phyloP scores from a whole-genome alignment of 2,329 filamentous ascomycete genomes.

The Emergomyces pasteurianus region DNA sequence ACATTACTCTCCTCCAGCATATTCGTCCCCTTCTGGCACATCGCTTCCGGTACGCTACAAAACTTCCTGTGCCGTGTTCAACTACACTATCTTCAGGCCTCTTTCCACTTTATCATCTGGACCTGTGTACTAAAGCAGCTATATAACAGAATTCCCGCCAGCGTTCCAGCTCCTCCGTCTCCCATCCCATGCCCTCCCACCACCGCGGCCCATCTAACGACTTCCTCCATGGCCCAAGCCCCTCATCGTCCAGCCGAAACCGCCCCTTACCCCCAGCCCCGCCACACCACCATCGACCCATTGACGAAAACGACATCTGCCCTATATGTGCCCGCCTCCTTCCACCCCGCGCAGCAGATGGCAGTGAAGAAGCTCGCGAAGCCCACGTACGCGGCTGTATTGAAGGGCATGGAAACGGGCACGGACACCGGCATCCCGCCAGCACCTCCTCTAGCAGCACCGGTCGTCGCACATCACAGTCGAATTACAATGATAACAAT shows the following conservation, averaged over 20 bases:
- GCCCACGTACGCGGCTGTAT: constrained; percentile 36
- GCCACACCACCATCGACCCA: constrained; percentile 9
- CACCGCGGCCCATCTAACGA: constrained; percentile 3
- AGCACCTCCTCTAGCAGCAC: neutral
- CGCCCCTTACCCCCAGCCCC: constrained; percentile 5
- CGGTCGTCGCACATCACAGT: neutral
- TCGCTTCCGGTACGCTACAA: constrained; percentile 2
- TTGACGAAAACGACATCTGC: constrained; percentile 35
- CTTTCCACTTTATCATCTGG: neutral
- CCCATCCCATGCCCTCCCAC: constrained; percentile 1
- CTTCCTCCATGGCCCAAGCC: neutral
- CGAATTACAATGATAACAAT: neutral
- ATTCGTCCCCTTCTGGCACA: constrained; percentile 7
- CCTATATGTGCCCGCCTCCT: constrained; percentile 34
- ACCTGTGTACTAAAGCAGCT: neutral
- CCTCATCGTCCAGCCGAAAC: neutral
- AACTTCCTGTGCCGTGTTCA: neutral
- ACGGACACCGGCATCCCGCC: constrained; percentile 8
- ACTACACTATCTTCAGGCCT: neutral
- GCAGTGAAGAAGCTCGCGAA: constrained; percentile 32
- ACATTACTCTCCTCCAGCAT: constrained; percentile 9
- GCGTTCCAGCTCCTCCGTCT: neutral
- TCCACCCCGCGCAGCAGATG: constrained; percentile 25
- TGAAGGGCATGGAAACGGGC: constrained; percentile 19
- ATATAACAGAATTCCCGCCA: constrained; percentile 1